These are phyloP conservation scores for Limtongia smithiae DNA, from an alignment of 805 yeast genomes.

Conservation along the genomic window DNA sequence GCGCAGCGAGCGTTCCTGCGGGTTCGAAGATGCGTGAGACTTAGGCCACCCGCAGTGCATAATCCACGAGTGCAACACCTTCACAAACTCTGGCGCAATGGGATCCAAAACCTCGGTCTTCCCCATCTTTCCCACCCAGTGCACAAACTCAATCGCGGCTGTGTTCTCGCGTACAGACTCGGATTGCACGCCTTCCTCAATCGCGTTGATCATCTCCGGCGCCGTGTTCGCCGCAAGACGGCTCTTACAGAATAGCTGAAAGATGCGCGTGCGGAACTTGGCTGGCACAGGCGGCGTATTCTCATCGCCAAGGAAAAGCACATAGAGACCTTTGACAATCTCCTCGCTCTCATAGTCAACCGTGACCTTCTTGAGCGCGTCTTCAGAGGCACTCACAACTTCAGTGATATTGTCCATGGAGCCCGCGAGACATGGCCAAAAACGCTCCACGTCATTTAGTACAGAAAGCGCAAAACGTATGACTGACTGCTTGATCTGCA, in stretches of 20 bases:
- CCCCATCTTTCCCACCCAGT: slow-evolving; percentile 49
- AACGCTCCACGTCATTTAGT: slow-evolving; percentile 40
- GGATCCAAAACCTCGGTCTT: slow-evolving; percentile 31
- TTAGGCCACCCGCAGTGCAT: slow-evolving; percentile 37
- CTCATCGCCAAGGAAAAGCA: slow-evolving; percentile 51
- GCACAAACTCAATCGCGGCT: slow-evolving; percentile 58
- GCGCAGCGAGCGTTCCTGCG: slow-evolving; percentile 43
- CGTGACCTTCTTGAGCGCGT: slow-evolving; percentile 48
- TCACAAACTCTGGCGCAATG: slow-evolving; percentile 24
- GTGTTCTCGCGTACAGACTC: slow-evolving; percentile 52
- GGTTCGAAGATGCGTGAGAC: slow-evolving; percentile 4
- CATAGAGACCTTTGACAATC: slow-evolving; percentile 46
- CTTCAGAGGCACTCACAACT: slow-evolving; percentile 53
- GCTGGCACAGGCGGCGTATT: slow-evolving; percentile 52
- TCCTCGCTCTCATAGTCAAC: slow-evolving; percentile 51
- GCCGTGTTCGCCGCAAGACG: slow-evolving; percentile 46
- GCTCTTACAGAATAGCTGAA: slow-evolving; percentile 51
- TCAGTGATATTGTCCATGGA: slow-evolving; percentile 56
- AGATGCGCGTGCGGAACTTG: slow-evolving; percentile 39
- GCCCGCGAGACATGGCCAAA: slow-evolving; percentile 58
- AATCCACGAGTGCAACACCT: slow-evolving; percentile 30
- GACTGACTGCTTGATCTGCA: slow-evolving; percentile 42
- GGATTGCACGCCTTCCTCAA: slow-evolving; percentile 53
- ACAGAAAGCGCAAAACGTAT: slow-evolving; percentile 45
- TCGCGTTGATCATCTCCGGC: slow-evolving; percentile 50